Evolutionary conservation across 1,284 basidiomycete species (phyloP).

Genomic region (Phaffia rhodozyma): DNA sequence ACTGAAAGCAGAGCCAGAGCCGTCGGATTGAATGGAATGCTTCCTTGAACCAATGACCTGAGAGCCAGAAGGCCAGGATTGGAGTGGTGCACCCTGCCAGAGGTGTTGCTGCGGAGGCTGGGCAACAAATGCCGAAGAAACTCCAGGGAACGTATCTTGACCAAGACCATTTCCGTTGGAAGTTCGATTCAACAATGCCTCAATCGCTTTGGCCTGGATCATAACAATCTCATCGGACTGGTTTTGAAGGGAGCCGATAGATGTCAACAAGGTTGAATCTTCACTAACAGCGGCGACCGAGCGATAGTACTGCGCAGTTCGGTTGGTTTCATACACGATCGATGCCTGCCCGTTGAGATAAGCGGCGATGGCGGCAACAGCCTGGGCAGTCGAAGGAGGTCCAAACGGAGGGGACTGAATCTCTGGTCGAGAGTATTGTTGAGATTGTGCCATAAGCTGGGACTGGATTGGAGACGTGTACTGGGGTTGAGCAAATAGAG

Average conservation of each 20-base stretch:
- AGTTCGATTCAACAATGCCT: constrained; percentile 1
- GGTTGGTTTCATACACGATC: not conserved
- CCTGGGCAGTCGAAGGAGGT: not conserved
- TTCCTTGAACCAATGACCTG: no score
- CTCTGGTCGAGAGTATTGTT: no score
- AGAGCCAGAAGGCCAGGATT: not conserved
- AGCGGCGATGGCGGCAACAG: constrained; percentile 9
- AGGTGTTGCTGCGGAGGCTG: constrained; percentile 1
- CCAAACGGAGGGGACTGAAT: no score
- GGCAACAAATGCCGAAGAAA: not conserved
- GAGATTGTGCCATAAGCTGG: no score
- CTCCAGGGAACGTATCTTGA: not conserved
- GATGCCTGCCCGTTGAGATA: constrained; percentile 2
- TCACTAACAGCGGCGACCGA: not conserved
- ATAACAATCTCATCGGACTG: not conserved
- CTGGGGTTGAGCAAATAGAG: no score
- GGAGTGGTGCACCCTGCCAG: not conserved
- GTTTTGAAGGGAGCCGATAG: no score
- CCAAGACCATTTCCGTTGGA: not conserved
- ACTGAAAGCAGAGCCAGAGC: no score
- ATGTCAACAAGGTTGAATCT: not conserved
- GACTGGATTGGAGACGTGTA: no score
- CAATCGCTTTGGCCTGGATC: constrained; percentile 8
- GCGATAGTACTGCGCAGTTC: not conserved
- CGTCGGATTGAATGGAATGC: no score